Evolutionary conservation across 768 basidiomycete species (phyloP).

Genomic region (Podaxis sp.): DNA sequence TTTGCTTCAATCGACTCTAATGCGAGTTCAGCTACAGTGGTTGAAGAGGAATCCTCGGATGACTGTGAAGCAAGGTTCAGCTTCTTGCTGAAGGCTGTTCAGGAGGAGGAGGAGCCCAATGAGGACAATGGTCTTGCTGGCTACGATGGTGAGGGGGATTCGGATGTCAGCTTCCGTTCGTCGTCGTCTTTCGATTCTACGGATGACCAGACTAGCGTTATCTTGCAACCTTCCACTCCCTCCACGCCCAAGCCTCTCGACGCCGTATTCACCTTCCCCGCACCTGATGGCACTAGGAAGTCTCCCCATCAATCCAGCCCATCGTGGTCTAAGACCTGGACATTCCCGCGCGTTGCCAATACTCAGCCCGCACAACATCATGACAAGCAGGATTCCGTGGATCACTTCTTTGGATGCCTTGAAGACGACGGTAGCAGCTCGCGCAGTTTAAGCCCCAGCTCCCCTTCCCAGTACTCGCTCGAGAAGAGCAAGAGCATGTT

Average conservation of each 20-base stretch:
- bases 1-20: conserved; percentile 60
- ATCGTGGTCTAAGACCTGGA: conserved; percentile 68
- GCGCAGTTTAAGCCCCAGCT: conserved; percentile 35
- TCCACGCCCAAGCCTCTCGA: conserved; percentile 21
- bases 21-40: conserved; percentile 59
- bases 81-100: conserved; percentile 51
- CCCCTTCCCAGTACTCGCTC: conserved; percentile 37
- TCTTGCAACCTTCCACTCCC: conserved; percentile 1
- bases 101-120: conserved; percentile 48
- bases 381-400: conserved; percentile 44
- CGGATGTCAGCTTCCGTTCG: conserved; percentile 42
- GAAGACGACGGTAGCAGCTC: conserved; percentile 44
- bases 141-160: conserved; percentile 70
- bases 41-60: conserved; percentile 50
- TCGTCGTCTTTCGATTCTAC: conserved; percentile 54
- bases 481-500: conserved; percentile 63
- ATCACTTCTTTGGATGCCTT: conserved; percentile 74
- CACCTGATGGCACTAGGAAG: conserved; percentile 15
- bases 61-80: conserved; percentile 35
- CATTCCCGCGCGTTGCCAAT: conserved; percentile 41
- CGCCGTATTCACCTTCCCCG: neutral
- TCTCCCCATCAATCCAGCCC: conserved; percentile 27
- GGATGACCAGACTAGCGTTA: conserved; percentile 29
- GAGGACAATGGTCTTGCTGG: conserved; percentile 53
- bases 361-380: neutral